These are phyloP conservation scores for Westerdykella aurantiaca DNA, from an alignment of 2,329 filamentous ascomycete species.

Conservation along the genomic window DNA sequence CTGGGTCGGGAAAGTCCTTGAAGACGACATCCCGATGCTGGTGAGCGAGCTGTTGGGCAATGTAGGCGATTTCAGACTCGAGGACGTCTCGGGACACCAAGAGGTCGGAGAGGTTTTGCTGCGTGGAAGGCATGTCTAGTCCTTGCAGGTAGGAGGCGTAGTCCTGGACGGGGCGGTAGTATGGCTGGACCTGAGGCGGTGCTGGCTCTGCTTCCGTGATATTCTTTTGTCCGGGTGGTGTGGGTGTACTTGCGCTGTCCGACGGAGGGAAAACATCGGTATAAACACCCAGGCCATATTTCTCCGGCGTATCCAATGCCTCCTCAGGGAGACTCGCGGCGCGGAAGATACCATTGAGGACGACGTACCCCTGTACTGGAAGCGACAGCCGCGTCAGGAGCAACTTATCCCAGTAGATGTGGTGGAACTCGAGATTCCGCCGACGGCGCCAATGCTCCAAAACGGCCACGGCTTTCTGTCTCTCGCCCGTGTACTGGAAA, in stretches of 20 bases:
- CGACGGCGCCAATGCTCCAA: constrained; percentile 13
- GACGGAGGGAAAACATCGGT: not conserved
- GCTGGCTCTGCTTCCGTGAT: not conserved
- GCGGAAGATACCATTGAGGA: constrained; percentile 21
- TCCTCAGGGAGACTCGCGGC: constrained; percentile 14
- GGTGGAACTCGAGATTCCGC: constrained; percentile 20
- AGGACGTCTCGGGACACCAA: constrained; percentile 11
- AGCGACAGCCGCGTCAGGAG: constrained; percentile 21
- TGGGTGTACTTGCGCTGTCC: not conserved
- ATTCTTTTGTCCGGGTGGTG: not conserved
- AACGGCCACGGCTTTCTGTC: constrained; percentile 16
- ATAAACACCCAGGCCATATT: constrained; percentile 1
- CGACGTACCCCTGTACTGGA: constrained; percentile 21
- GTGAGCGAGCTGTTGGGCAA: constrained; percentile 11
- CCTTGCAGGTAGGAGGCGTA: constrained; percentile 15
- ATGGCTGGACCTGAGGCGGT: constrained; percentile 7
- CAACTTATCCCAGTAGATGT: constrained; percentile 21
- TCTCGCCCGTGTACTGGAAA: constrained; percentile 24
- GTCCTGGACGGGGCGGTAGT: constrained; percentile 17
- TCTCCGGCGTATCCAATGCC: constrained; percentile 10
- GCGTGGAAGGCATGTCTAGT: constrained; percentile 11
- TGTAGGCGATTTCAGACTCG: constrained; percentile 17
- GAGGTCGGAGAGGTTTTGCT: constrained; percentile 9
- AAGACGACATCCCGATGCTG: constrained; percentile 20
- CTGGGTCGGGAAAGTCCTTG: constrained; percentile 8